A percentile compares a stretch with the other conserved stretches of the same genome.
These are phyloP conservation scores for Daldinia eschscholtzii DNA, from an alignment of 2,329 filamentous ascomycete genomes.

Conservation along the genomic window DNA sequence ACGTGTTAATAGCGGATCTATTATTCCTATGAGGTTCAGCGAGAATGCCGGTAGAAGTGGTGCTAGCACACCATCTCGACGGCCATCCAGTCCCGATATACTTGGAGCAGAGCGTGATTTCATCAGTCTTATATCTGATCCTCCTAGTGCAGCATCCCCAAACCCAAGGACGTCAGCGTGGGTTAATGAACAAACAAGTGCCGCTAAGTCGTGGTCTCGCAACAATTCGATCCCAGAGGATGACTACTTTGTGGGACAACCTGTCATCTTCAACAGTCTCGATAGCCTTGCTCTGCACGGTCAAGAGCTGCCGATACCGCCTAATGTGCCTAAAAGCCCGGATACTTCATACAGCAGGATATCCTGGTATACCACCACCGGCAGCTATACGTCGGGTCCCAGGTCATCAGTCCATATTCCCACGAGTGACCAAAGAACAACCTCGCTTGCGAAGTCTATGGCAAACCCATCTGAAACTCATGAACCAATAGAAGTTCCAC, in stretches of 20 bases:
- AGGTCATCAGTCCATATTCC: constrained; percentile 33
- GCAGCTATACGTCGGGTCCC: constrained; percentile 39
- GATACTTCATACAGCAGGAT: constrained; percentile 34
- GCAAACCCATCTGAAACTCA: constrained; percentile 6
- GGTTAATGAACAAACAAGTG: constrained; percentile 45
- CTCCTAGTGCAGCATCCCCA: constrained; percentile 18
- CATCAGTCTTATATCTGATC: constrained; percentile 40
- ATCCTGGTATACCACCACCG: constrained; percentile 43
- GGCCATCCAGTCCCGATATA: constrained; percentile 45
- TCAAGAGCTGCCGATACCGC: constrained; percentile 21
- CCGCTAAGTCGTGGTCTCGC: constrained; percentile 32
- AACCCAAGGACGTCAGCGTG: constrained; percentile 44
- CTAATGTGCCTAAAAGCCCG: constrained; percentile 27
- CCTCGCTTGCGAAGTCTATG: constrained; percentile 29
- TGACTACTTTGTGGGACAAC: constrained; percentile 30
- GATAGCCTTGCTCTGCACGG: constrained; percentile 37
- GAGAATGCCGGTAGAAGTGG: constrained; percentile 25
- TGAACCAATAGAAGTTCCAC: constrained; percentile 9
- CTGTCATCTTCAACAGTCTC: constrained; percentile 35
- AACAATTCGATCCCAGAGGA: constrained; percentile 42
- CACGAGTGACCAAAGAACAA: constrained; percentile 44
- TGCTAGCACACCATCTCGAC: constrained; percentile 24
- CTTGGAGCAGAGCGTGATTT: constrained; percentile 44
- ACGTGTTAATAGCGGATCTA: constrained; percentile 28
- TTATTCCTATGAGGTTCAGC: constrained; percentile 19